Base-by-base conservation (phyloP, 1,284 basidiomycete genomes). In the Papiliotrema fonsecae region DNA sequence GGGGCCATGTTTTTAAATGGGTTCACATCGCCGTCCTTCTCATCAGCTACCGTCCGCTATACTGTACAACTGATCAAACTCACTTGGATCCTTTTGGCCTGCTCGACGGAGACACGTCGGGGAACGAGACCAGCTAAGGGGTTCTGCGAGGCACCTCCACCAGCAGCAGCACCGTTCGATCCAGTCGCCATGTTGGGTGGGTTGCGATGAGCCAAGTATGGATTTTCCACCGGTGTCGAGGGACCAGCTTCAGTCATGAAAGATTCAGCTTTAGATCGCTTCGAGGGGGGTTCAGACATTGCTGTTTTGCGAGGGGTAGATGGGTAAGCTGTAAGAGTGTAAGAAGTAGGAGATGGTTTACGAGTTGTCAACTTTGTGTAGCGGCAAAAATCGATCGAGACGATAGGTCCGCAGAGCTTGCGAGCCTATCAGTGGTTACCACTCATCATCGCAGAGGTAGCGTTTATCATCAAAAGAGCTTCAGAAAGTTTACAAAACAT, bases 121-220 rank as follows among this genome's bases (percentile, higher is more conserved):
- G 88, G 85, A 31, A 89, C 71, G 58, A 91, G 84, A 14, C 88
- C 90, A 62, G 80, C 81, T 6, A 94, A 73, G 6, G 88, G 87
- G 53, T 78, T 70, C 42, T 50, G 55, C 21, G n/a, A n/a, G n/a
- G 30, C 52, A 22, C 39, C 49, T 11, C 45, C 50, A 35, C 22
- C 39, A 7, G 49, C 32, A 18, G 34, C 45, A 35, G 31, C 36
- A 21, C 42, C 42, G 32, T 58, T 54, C 27, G 45, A 42, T 7
- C 46, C 49, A 25, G 42, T 48, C 16, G 47, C 48, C 19, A 36
- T 37, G 39, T 38, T 45, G 5, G 32, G 31, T 40, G 50, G 31
- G 14, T 27, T 31, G 10, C 59, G 48, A 42, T 67, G 65, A n/a
- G 63, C 65, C 49, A 72, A 62, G 43, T 72, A 72, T 13, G 70